phyloP scores from a whole-genome alignment of 1,284 basidiomycete genomes.

The Waitea zeae region DNA sequence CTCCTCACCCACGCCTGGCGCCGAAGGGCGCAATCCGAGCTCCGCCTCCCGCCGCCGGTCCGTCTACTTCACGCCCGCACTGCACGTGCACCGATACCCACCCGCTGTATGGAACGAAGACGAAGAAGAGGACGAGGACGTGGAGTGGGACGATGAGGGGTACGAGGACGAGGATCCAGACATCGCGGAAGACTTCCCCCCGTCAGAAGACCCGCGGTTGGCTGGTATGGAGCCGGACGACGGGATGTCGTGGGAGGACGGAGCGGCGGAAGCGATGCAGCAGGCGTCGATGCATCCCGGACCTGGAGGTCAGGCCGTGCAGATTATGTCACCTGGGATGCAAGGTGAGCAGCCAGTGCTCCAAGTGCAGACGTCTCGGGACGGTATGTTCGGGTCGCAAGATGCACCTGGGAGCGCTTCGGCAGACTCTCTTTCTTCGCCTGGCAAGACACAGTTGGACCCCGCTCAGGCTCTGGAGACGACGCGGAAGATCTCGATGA shows the following conservation, averaged over 20 bases:
- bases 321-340: no score
- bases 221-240: constrained; percentile 46
- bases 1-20: constrained; percentile 27
- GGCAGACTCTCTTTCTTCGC: no score
- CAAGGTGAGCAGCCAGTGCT: constrained; percentile 10
- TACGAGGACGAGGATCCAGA: constrained; percentile 53
- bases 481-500: constrained; percentile 47
- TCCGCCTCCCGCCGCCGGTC: constrained; percentile 16
- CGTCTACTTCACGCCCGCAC: constrained; percentile 42
- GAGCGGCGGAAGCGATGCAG: constrained; percentile 30
- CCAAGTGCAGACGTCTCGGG: constrained; percentile 19
- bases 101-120: constrained; percentile 71
- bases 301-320: constrained; percentile 18
- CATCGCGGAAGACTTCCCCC: constrained; percentile 32
- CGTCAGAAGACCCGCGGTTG: constrained; percentile 10
- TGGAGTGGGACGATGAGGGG: constrained; percentile 59
- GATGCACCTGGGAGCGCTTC: no score
- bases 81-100: constrained; percentile 52
- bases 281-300: constrained; percentile 7
- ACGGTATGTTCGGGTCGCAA: no score
- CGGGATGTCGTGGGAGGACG: constrained; percentile 61
- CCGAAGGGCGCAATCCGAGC: no score
- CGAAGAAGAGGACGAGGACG: constrained; percentile 59
- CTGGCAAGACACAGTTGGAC: no score
- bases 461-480: constrained; percentile 46